Evolutionary conservation across 495 filamentous ascomycete species (phyloP).

Genomic region (Neurospora sp.): DNA sequence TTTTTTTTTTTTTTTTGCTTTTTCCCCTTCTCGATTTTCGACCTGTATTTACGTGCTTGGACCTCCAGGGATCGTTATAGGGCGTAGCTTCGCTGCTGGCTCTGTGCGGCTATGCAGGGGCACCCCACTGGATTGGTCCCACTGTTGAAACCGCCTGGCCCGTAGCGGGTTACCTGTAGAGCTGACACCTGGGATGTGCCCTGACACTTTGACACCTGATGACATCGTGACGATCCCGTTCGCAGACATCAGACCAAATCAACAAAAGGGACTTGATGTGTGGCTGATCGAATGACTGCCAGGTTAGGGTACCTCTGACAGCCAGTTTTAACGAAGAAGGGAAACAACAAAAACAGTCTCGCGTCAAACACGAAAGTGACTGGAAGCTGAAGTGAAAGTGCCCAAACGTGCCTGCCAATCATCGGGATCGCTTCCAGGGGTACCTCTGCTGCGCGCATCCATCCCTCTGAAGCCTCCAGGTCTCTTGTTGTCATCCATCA

Average conservation of each 20-base stretch:
- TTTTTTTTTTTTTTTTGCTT: not conserved
- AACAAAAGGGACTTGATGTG: not conserved
- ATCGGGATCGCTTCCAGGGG: not conserved
- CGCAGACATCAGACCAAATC: not conserved
- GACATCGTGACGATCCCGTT: not conserved
- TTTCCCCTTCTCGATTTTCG: too few species aligned
- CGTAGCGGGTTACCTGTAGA: not conserved
- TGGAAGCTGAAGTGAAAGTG: not conserved
- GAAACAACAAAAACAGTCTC: not conserved
- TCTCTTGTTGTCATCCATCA: not conserved
- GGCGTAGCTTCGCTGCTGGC: not conserved
- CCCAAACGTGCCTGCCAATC: not conserved
- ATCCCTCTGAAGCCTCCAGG: not conserved
- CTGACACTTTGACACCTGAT: not conserved
- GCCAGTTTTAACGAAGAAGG: not conserved
- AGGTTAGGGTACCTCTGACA: not conserved
- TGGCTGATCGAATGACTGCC: not conserved
- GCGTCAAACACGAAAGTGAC: not conserved
- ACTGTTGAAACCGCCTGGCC: not conserved
- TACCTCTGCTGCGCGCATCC: not conserved
- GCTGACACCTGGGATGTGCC: not conserved
- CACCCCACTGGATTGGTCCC: not conserved
- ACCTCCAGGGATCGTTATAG: not conserved
- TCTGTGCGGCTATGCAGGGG: not conserved
- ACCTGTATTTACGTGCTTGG: not conserved